phyloP scores from a whole-genome alignment of 768 basidiomycete species.

The Tephrocybe rancida region DNA sequence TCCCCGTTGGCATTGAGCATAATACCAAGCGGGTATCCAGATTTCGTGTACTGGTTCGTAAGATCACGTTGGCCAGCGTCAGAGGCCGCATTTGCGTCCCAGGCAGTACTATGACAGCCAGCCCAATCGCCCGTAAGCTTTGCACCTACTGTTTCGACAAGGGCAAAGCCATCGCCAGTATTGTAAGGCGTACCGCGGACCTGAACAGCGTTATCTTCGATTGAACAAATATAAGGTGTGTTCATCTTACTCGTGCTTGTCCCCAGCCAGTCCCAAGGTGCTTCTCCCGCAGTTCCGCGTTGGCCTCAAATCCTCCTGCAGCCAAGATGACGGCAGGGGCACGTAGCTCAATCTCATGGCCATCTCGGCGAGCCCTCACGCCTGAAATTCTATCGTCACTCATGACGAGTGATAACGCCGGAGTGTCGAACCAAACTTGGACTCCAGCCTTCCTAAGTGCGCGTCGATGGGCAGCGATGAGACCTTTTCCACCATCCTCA shows the following conservation, averaged over 20 bases:
- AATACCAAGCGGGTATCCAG: constrained; percentile 71
- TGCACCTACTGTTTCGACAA: constrained; percentile 55
- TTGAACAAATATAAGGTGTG: not conserved
- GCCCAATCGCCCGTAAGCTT: constrained; percentile 64
- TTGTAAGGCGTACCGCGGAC: constrained; percentile 75
- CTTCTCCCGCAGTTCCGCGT: constrained; percentile 47
- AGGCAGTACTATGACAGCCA: constrained; percentile 73
- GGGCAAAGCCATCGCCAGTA: constrained; percentile 61
- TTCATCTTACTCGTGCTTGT: constrained; percentile 48
- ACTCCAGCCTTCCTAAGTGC: constrained; percentile 54
- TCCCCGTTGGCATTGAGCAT: constrained; percentile 62
- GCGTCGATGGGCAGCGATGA: constrained; percentile 56
- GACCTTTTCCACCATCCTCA: constrained; percentile 68
- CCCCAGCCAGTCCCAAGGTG: constrained; percentile 64
- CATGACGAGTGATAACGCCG: constrained; percentile 42
- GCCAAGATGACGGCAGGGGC: constrained; percentile 58
- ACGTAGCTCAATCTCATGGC: constrained; percentile 35
- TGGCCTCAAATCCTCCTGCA: constrained; percentile 70
- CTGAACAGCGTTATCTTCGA: constrained; percentile 27
- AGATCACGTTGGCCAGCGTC: constrained; percentile 56
- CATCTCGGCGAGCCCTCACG: constrained; percentile 42
- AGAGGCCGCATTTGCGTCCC: constrained; percentile 63
- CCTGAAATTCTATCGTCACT: constrained; percentile 45
- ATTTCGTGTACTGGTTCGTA: constrained; percentile 75
- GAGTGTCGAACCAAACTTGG: constrained; percentile 58